Percentiles rank a stretch among this genome's conserved stretches.
These are phyloP conservation scores for Penicillium digitatum DNA, from an alignment of 2,329 filamentous ascomycete genomes.

Conservation along the genomic window DNA sequence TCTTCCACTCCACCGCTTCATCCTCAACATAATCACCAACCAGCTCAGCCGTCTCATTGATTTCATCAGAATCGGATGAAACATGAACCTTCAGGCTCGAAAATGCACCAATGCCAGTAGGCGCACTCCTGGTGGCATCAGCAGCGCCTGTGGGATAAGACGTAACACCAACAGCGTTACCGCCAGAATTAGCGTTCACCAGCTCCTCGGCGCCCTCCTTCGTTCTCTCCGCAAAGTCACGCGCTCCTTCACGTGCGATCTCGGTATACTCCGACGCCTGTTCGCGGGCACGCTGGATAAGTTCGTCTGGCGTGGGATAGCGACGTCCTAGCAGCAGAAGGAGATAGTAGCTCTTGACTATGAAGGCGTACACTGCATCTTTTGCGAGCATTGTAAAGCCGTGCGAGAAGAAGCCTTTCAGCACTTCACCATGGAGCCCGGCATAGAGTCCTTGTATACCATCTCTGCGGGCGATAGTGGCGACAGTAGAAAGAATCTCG, in stretches of 20 bases:
- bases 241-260: conserved; percentile 38
- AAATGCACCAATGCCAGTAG: conserved; percentile 18
- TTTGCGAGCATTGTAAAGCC: conserved; percentile 86
- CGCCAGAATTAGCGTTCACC: conserved; percentile 21
- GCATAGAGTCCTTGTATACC: conserved; percentile 68
- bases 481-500: conserved; percentile 62
- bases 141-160: conserved; percentile 22
- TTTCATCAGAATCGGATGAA: conserved; percentile 18
- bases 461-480: conserved; percentile 57
- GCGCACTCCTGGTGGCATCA: conserved; percentile 7
- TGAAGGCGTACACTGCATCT: conserved; percentile 66
- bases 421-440: conserved; percentile 69
- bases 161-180: conserved; percentile 31
- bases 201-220: conserved; percentile 27
- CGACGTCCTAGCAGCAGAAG: conserved; percentile 50
- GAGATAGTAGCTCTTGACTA: conserved; percentile 69
- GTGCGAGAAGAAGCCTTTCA: conserved; percentile 81
- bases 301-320: conserved; percentile 44
- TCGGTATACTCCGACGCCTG: conserved; percentile 43
- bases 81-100: conserved; percentile 17
- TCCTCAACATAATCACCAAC: conserved; percentile 47
- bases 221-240: conserved; percentile 32
- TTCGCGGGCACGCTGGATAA: conserved; percentile 39
- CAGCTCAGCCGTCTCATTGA: conserved; percentile 45
- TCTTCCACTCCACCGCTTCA: conserved; percentile 39